Conservation (phyloP, 148 eudicot genomes). For the Rhododendron vialii region DNA sequence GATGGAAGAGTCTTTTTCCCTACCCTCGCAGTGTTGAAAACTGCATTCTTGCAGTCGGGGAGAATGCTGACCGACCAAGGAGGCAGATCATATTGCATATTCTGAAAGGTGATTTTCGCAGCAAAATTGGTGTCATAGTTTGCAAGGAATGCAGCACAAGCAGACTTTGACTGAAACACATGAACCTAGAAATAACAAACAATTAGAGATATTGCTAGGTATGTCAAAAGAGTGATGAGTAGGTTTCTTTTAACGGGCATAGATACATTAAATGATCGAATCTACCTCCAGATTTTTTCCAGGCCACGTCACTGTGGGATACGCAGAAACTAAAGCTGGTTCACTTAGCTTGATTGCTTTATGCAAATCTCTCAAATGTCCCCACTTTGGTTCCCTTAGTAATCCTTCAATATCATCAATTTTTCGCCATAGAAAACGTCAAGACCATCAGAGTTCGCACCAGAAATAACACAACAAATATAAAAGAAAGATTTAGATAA, state of each 20-base stretch:
- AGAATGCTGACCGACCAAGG: too few relatives aligned
- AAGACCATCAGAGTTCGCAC: not conserved
- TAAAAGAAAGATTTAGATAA: not conserved
- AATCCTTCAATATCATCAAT: conserved; percentile 11
- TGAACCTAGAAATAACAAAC: not conserved
- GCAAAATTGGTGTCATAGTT: too few relatives aligned
- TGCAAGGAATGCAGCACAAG: too few relatives aligned
- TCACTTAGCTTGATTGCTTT: conserved; percentile 26
- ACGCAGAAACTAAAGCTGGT: conserved; percentile 18
- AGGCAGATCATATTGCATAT: too few relatives aligned
- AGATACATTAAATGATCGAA: not conserved
- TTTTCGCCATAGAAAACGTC: too few relatives aligned
- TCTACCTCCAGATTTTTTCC: conserved; percentile 23
- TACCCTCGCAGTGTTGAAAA: conserved; percentile 9
- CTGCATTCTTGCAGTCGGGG: too few relatives aligned
- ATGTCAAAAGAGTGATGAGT: too few relatives aligned
- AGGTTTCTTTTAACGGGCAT: not conserved
- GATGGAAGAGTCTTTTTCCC: not conserved
- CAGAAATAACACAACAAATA: not conserved
- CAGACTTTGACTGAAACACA: too few relatives aligned
- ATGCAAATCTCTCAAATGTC: conserved; percentile 24
- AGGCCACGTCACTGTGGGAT: conserved; percentile 14
- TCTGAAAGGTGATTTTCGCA: too few relatives aligned
- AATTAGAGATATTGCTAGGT: not conserved
- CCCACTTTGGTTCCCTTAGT: conserved; percentile 22